Evolutionary conservation across 1,139 yeast species (phyloP), one percentile per base, ranked within the genome.

Genomic region (Scheffersomyces quercinus): DNA sequence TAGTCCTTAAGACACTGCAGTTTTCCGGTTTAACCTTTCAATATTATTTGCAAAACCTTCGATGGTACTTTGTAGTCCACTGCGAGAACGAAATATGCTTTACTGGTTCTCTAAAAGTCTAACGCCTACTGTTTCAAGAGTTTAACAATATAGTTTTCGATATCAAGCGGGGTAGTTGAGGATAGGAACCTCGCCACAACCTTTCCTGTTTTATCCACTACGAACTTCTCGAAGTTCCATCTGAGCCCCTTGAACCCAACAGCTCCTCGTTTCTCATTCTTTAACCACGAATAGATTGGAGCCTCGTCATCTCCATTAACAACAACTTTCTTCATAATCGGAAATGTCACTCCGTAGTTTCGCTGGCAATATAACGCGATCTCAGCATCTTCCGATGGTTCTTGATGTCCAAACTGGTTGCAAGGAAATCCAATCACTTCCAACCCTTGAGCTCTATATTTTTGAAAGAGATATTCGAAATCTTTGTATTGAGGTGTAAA

Each of bases 191-290:
- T 79, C 45, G 73, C 75, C 37, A 79, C 80, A 36, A 90, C 97
- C 1, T 78, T 62, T 40, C 99, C 99, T 2, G 80, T 58, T 56
- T 77, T 76, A 62, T 84, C 83, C 43, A 93, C 64, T 41, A 93
- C 58, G 69, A 93, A 93, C 73, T 93, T 93, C 65, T 91, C 98
- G 62, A 91, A 93, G 71, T 93, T 93, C 99, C 98, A 93, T 64
- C 88, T 83, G 55, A 91, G 79, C 28, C 96, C 93, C 48, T 74
- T 76, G 64, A 89, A 83, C 12, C 96, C 96, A 38, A 90, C 65
- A 11, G 79, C 54, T 15, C 95, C 95, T 5, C 53, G 46, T 35
- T 54, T 48, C 35, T 57, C 35, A 5, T 33, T 40, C 47, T 73
- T 74, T 42, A 74, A 56, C 46, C 49, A 69, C 3, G 50, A 45